Percentiles rank a stretch among this genome's conserved stretches.
Evolutionary conservation across 192 early-diverging fungal genomes (phyloP).

Genomic region (Podila clonocystis): DNA sequence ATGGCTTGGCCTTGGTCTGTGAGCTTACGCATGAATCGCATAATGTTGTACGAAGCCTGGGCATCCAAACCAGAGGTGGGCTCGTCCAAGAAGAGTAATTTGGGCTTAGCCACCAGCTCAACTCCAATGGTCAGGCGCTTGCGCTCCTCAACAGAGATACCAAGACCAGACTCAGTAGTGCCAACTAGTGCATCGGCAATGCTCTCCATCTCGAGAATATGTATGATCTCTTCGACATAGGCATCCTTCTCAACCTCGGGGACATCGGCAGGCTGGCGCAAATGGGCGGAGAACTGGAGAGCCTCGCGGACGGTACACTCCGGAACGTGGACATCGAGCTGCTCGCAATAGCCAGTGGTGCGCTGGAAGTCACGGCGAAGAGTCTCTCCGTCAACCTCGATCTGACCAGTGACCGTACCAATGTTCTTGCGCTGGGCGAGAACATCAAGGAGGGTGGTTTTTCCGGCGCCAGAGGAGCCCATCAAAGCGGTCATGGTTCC

Average conservation of each 20-base stretch:
- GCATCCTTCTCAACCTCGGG: constrained; percentile 71
- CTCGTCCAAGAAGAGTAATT: constrained; percentile 89
- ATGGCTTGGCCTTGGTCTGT: constrained; percentile 75
- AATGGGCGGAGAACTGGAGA: constrained; percentile 76
- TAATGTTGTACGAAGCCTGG: constrained; percentile 81
- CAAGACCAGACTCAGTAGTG: constrained; percentile 72
- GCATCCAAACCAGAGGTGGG: constrained; percentile 89
- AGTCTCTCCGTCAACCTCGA: constrained; percentile 75
- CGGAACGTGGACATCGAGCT: constrained; percentile 83
- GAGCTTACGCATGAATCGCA: constrained; percentile 75
- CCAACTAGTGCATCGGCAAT: constrained; percentile 82
- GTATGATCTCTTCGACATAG: constrained; percentile 81
- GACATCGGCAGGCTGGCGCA: constrained; percentile 79
- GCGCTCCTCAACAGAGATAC: constrained; percentile 90
- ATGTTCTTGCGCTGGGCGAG: constrained; percentile 84
- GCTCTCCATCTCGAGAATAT: constrained; percentile 76
- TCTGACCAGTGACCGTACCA: constrained; percentile 71
- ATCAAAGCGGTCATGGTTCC: constrained; percentile 88
- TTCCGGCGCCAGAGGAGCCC: constrained; percentile 79
- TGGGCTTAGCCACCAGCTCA: constrained; percentile 84
- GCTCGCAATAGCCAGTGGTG: constrained; percentile 85
- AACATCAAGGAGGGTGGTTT: constrained; percentile 82
- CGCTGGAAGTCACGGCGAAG: constrained; percentile 70
- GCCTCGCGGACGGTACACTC: constrained; percentile 83
- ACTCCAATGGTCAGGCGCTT: constrained; percentile 88